phyloP scores from a whole-genome alignment of 768 basidiomycete genomes.

The Termitomyces sp. region DNA sequence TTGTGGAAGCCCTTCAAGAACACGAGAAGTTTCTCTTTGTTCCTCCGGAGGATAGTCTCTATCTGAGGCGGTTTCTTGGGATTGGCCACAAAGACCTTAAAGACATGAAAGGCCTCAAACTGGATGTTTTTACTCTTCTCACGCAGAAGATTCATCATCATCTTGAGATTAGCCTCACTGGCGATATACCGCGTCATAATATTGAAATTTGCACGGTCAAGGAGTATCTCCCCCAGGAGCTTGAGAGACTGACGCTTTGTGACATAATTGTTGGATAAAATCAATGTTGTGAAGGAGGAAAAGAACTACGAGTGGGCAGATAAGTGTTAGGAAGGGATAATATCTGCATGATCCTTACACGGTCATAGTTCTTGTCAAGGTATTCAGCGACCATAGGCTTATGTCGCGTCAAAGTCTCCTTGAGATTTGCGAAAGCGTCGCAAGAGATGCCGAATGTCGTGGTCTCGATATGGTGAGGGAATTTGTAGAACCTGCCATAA shows the following conservation, averaged over 20 bases:
- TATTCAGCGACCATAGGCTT: slow-evolving; percentile 98
- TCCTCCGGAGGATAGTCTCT: slow-evolving; percentile 82
- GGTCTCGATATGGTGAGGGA: slow-evolving; percentile 93
- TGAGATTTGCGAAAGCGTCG: slow-evolving; percentile 95
- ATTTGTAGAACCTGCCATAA: slow-evolving; percentile 80
- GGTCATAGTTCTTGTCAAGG: slow-evolving; percentile 94
- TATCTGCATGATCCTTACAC: slow-evolving; percentile 43
- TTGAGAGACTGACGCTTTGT: slow-evolving; percentile 99
- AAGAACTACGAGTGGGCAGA: slow-evolving; percentile 66
- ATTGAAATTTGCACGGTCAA: slow-evolving; percentile 96
- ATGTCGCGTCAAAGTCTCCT: slow-evolving; percentile 94
- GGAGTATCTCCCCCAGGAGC: slow-evolving; percentile 93
- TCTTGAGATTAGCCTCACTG: slow-evolving; percentile 93
- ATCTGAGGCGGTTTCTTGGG: slow-evolving; percentile 98
- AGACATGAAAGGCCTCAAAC: slow-evolving; percentile 99
- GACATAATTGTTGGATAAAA: slow-evolving; percentile 93
- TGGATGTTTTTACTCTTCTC: slow-evolving; percentile 99
- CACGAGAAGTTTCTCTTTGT: slow-evolving; percentile 86
- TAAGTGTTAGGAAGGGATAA: background rate
- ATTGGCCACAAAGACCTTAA: slow-evolving; percentile 99
- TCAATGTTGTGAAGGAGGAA: slow-evolving; percentile 86
- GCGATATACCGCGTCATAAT: slow-evolving; percentile 99
- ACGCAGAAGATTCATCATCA: slow-evolving; percentile 99
- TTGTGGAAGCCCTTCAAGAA: slow-evolving; percentile 96
- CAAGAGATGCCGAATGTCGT: slow-evolving; percentile 98